Percentiles rank a stretch among this genome's conserved stretches.
phyloP scores from a whole-genome alignment of 2,329 filamentous ascomycete species.

The Alternaria sp. region DNA sequence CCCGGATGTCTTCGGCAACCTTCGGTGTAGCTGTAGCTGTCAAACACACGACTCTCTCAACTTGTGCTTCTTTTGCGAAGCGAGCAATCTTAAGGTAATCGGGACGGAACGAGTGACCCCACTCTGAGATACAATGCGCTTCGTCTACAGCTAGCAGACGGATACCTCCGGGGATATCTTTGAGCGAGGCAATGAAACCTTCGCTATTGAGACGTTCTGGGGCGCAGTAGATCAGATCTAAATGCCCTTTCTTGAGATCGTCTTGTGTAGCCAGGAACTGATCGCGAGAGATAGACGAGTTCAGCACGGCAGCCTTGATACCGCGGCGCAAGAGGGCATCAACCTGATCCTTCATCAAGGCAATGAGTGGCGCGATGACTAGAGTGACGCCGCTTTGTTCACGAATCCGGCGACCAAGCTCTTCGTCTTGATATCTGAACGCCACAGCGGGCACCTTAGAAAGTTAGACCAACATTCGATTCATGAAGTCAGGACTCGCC shows the following conservation, averaged over 20 bases:
- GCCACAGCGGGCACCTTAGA: constrained; percentile 49
- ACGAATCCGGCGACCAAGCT: constrained; percentile 50
- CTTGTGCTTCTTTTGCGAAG: constrained; percentile 81
- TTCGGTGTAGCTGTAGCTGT: constrained; percentile 88
- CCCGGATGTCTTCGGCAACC: constrained; percentile 78
- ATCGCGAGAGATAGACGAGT: constrained; percentile 62
- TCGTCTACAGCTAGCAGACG: constrained; percentile 95
- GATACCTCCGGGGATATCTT: constrained; percentile 68
- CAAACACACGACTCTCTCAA: constrained; percentile 75
- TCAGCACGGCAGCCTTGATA: constrained; percentile 82
- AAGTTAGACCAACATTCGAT: constrained; percentile 2
- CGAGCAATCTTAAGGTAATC: constrained; percentile 80
- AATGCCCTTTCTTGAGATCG: constrained; percentile 67
- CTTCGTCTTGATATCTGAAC: constrained; percentile 50
- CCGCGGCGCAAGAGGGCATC: constrained; percentile 72
- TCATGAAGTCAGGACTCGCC: constrained; percentile 52
- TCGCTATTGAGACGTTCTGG: constrained; percentile 91
- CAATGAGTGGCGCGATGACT: constrained; percentile 88
- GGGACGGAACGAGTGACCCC: constrained; percentile 95
- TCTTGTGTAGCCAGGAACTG: constrained; percentile 67
- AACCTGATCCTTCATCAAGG: constrained; percentile 96
- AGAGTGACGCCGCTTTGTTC: constrained; percentile 82
- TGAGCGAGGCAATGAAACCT: constrained; percentile 69
- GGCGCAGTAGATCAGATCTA: constrained; percentile 90
- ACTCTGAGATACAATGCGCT: constrained; percentile 95